Evolutionary conservation across 768 basidiomycete genomes (phyloP).

Genomic region (Mycena amicta): DNA sequence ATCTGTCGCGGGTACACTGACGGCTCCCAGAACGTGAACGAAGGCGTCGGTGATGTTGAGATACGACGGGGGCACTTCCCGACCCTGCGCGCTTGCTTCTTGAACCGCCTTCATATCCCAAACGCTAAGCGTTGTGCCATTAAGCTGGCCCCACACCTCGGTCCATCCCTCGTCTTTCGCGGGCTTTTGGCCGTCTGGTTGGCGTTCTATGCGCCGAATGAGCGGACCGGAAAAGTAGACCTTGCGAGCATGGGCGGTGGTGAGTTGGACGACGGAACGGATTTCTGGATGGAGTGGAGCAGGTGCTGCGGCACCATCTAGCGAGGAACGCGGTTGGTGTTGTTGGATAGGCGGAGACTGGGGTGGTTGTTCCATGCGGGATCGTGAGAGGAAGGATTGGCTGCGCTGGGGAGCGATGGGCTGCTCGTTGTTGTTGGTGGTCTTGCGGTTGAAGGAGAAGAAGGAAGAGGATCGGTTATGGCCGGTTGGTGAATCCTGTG

Average conservation of each 20-base stretch:
- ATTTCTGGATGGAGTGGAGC: slow-evolving; percentile 78
- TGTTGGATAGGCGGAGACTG: slow-evolving; percentile 28
- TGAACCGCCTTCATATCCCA: slow-evolving; percentile 92
- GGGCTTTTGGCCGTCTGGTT: slow-evolving; percentile 71
- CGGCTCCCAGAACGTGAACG: slow-evolving; percentile 74
- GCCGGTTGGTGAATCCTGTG: slow-evolving; percentile 4
- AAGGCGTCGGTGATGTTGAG: slow-evolving; percentile 89
- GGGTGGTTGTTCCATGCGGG: slow-evolving; percentile 18
- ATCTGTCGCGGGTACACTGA: slow-evolving; percentile 61
- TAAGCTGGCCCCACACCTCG: slow-evolving; percentile 88
- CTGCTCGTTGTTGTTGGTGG: background rate
- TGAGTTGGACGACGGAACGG: slow-evolving; percentile 74
- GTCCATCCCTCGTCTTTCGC: slow-evolving; percentile 78
- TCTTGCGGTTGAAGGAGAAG: slow-evolving; percentile 21
- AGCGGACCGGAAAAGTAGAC: slow-evolving; percentile 87
- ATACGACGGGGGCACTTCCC: slow-evolving; percentile 84
- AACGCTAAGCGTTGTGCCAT: slow-evolving; percentile 84
- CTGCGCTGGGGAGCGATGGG: slow-evolving; percentile 8
- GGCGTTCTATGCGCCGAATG: slow-evolving; percentile 74
- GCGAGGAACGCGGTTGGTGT: slow-evolving; percentile 18
- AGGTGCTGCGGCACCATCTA: slow-evolving; percentile 31
- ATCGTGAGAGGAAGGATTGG: slow-evolving; percentile 8
- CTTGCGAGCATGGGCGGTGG: slow-evolving; percentile 73
- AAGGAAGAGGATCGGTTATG: slow-evolving; percentile 18
- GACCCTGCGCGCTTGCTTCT: slow-evolving; percentile 77